Evolutionary conservation across 257 asterid genomes (phyloP).

Genomic region (Penstemon barbatus): DNA sequence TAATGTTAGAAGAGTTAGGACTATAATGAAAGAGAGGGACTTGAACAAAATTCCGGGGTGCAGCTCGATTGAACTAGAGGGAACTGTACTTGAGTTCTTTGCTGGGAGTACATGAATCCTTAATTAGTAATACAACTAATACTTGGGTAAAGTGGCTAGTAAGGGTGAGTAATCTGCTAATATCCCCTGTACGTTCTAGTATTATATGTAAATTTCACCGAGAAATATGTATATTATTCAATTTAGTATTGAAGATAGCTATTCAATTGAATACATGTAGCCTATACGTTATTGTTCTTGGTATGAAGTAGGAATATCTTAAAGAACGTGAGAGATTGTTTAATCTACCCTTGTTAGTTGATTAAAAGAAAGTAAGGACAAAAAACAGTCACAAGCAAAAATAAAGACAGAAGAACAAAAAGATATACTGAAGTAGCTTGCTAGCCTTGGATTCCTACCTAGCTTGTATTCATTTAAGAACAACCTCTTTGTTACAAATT

Average conservation of each 20-base stretch:
- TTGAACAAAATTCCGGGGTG: conserved; percentile 68
- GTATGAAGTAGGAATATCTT: too few relatives aligned
- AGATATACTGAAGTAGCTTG: conserved; percentile 13
- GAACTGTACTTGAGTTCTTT: conserved; percentile 72
- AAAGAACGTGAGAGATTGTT: too few relatives aligned
- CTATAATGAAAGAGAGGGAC: conserved; percentile 61
- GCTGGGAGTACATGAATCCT: conserved; percentile 57
- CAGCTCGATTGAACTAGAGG: conserved; percentile 84
- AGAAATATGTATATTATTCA: conserved; percentile 30
- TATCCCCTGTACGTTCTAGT: conserved; percentile 20
- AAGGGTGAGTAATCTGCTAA: background rate
- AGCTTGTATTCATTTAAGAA: conserved; percentile 4
- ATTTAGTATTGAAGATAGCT: conserved; percentile 1
- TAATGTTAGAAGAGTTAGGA: conserved; percentile 53
- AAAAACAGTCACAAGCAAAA: conserved; percentile 28
- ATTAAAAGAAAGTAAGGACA: conserved; percentile 28
- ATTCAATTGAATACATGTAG: background rate
- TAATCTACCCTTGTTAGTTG: background rate
- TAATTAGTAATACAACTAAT: conserved; percentile 21
- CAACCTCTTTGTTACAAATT: conserved; percentile 6
- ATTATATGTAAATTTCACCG: conserved; percentile 26
- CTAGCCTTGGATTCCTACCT: conserved; percentile 39
- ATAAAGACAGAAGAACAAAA: conserved; percentile 21
- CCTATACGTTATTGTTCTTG: too few relatives aligned
- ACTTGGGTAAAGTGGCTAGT: conserved; percentile 3